Conservation (phyloP, 2,329 filamentous ascomycete species). For the Fusarium sp. region DNA sequence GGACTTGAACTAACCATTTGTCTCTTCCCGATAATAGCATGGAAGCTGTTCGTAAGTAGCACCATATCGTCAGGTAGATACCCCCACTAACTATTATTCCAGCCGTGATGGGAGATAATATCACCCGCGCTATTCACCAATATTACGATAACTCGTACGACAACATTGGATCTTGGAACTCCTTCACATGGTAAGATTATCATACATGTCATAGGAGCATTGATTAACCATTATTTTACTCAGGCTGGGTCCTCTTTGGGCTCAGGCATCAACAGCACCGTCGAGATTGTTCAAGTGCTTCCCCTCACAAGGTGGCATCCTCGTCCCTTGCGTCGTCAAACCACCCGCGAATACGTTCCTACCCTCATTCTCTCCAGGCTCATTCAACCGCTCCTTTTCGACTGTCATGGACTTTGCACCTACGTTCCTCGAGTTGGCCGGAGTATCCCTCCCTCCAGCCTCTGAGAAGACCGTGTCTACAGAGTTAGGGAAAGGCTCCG, state of each 20-base stretch:
- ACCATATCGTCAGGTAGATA: background rate
- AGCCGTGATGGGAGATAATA: constrained; percentile 38
- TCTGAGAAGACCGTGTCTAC: background rate
- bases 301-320: constrained; percentile 61
- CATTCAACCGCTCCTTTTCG: background rate
- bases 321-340: constrained; percentile 62
- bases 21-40: background rate
- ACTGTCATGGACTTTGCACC: background rate
- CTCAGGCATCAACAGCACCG: constrained; percentile 53
- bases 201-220: background rate
- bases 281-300: constrained; percentile 53
- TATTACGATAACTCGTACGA: constrained; percentile 24
- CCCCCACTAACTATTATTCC: background rate
- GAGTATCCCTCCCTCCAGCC: background rate
- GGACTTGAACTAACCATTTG: background rate
- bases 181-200: constrained; percentile 6
- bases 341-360: constrained; percentile 8
- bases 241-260: constrained; percentile 4
- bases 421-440: background rate
- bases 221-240: background rate
- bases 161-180: constrained; percentile 13
- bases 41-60: background rate
- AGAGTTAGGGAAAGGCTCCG: background rate
- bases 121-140: constrained; percentile 5
- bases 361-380: background rate